Conservation (phyloP, 1,284 basidiomycete species). For the Austroboletus rostrupii region DNA sequence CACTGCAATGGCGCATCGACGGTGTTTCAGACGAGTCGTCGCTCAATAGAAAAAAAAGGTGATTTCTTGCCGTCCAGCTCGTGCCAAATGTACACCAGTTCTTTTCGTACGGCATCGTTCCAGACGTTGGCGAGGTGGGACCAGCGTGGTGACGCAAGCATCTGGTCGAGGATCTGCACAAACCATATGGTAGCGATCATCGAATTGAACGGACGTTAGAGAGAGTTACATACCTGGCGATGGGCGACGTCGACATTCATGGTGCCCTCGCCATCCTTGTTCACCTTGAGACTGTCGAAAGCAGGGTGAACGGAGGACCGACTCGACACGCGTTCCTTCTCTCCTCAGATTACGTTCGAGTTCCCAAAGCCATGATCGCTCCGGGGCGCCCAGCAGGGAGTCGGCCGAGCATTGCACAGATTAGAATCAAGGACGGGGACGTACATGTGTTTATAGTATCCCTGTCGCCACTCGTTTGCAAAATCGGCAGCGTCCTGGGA, state of each 20-base stretch:
- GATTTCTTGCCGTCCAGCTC: constrained; percentile 41
- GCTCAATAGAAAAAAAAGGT: not conserved
- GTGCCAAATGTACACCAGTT: constrained; percentile 55
- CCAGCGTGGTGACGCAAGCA: constrained; percentile 50
- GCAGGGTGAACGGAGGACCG: too few relatives aligned
- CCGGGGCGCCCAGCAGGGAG: too few relatives aligned
- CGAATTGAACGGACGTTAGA: not conserved
- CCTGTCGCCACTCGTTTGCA: constrained; percentile 52
- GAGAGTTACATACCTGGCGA: constrained; percentile 39
- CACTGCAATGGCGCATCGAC: constrained; percentile 31
- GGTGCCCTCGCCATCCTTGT: constrained; percentile 43
- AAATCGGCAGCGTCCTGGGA: constrained; percentile 45
- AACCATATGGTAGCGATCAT: not conserved
- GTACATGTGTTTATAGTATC: constrained; percentile 47
- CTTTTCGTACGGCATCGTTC: constrained; percentile 39
- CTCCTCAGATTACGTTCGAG: too few relatives aligned
- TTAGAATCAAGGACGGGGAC: constrained; percentile 14
- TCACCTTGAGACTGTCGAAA: constrained; percentile 29
- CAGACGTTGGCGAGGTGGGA: constrained; percentile 39
- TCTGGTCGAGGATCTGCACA: constrained; percentile 49
- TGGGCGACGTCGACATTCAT: constrained; percentile 55
- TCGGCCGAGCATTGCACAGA: not conserved
- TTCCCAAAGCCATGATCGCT: too few relatives aligned
- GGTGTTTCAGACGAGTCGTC: not conserved
- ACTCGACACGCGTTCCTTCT: too few relatives aligned